Conservation (phyloP, 257 asterid species). For the Scutellaria galericulata region DNA sequence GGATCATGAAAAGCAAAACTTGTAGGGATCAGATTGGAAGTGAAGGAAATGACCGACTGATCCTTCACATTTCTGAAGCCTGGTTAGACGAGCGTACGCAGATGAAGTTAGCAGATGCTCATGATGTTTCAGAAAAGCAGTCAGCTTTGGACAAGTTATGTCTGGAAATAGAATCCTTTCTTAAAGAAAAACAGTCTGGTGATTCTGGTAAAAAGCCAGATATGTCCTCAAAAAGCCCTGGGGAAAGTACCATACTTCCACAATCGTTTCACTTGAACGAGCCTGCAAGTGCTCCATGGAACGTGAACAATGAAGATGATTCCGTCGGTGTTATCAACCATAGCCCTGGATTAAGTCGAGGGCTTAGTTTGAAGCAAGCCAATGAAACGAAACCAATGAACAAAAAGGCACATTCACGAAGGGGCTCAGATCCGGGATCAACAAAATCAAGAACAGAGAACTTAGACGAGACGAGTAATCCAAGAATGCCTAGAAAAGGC, state of each 20-base stretch:
- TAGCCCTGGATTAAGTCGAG: constrained; percentile 37
- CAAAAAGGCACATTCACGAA: constrained; percentile 39
- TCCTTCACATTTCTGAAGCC: constrained; percentile 90
- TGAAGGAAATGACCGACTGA: constrained; percentile 53
- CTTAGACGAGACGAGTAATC: constrained; percentile 26
- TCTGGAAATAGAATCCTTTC: constrained; percentile 71
- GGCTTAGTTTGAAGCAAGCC: constrained; percentile 35
- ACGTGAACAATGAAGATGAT: constrained; percentile 53
- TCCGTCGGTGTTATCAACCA: constrained; percentile 38
- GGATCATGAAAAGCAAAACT: constrained; percentile 55
- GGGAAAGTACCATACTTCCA: constrained; percentile 33
- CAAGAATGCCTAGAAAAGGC: constrained; percentile 30
- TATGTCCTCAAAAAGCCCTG: constrained; percentile 28
- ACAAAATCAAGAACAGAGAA: constrained; percentile 28
- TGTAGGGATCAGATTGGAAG: constrained; percentile 40
- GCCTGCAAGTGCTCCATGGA: constrained; percentile 69
- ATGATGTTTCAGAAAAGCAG: constrained; percentile 48
- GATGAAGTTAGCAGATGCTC: constrained; percentile 55
- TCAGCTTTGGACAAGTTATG: constrained; percentile 68
- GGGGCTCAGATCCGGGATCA: constrained; percentile 34
- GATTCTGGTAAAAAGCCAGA: constrained; percentile 32
- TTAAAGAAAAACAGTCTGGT: constrained; percentile 51
- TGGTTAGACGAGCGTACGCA: constrained; percentile 91
- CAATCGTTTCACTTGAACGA: constrained; percentile 56
- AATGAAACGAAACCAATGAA: constrained; percentile 31